Conservation (phyloP, 495 filamentous ascomycete genomes). For the Bacidia rubella region DNA sequence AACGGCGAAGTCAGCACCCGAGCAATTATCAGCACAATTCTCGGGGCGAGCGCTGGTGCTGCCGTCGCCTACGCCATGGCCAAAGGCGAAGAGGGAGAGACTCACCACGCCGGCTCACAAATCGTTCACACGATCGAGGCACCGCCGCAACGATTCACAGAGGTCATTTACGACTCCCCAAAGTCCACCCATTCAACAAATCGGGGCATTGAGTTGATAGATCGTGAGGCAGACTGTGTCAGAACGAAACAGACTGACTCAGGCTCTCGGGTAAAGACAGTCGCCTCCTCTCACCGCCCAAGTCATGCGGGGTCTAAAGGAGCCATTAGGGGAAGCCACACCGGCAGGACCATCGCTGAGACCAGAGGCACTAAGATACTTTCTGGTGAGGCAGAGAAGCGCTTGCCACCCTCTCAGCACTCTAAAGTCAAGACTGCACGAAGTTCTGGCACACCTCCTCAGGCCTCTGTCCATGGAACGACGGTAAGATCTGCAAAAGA, state of each 20-base stretch:
- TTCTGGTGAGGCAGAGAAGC: conserved; percentile 2
- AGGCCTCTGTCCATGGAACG: neutral
- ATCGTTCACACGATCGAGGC: conserved; percentile 31
- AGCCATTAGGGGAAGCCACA: conserved; percentile 6
- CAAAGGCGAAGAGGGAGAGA: conserved; percentile 36
- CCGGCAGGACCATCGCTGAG: conserved; percentile 6
- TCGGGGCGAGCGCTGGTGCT: conserved; percentile 64
- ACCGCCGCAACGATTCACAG: conserved; percentile 26
- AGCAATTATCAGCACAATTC: conserved; percentile 55
- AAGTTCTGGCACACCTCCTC: neutral
- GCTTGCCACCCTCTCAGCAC: conserved; percentile 11
- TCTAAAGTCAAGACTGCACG: neutral
- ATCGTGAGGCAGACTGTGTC: conserved; percentile 16
- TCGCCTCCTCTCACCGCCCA: conserved; percentile 18
- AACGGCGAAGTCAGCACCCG: conserved; percentile 28
- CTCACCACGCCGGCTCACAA: conserved; percentile 20
- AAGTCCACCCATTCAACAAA: conserved; percentile 20
- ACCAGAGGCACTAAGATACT: conserved; percentile 8
- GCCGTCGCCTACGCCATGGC: conserved; percentile 61
- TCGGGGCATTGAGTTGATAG: conserved; percentile 15
- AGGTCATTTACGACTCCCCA: conserved; percentile 31
- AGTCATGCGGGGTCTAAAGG: neutral
- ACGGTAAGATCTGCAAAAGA: conserved; percentile 20
- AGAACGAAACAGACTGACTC: conserved; percentile 17
- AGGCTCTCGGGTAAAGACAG: conserved; percentile 28